phyloP scores from a whole-genome alignment of 176 grass and related monocot species.

The Lolium rigidum region DNA sequence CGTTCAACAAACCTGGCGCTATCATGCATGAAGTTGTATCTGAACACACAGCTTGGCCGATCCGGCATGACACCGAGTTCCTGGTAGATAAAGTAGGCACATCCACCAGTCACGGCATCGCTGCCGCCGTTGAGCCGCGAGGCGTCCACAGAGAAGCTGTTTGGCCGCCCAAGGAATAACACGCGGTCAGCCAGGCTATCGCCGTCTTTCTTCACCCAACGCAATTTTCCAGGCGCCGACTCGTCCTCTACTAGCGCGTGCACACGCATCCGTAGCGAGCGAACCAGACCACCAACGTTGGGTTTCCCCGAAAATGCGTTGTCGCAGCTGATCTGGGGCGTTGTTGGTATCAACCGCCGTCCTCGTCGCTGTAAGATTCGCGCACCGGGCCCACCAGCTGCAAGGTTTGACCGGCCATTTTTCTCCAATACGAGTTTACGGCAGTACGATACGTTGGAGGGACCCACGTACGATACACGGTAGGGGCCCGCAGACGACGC shows the following conservation, averaged over 20 bases:
- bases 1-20: neutral
- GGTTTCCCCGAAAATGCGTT: too few relatives aligned
- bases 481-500: too few relatives aligned
- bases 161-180: neutral
- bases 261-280: neutral
- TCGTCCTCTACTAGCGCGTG: neutral
- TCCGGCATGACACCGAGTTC: too few relatives aligned
- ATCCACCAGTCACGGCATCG: neutral
- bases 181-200: neutral
- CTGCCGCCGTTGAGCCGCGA: neutral
- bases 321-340: too few relatives aligned
- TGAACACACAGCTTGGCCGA: neutral
- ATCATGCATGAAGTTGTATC: neutral
- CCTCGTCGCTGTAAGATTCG: too few relatives aligned
- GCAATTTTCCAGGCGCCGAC: neutral
- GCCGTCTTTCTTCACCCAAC: neutral
- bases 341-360: too few relatives aligned
- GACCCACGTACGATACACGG: too few relatives aligned
- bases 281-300: neutral
- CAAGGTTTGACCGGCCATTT: too few relatives aligned
- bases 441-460: too few relatives aligned
- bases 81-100: neutral
- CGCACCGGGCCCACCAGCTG: too few relatives aligned
- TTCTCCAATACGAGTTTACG: too few relatives aligned
- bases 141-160: neutral